Base-by-base conservation (phyloP, 2,329 filamentous ascomycete genomes). In the Calonectria hongkongensis region DNA sequence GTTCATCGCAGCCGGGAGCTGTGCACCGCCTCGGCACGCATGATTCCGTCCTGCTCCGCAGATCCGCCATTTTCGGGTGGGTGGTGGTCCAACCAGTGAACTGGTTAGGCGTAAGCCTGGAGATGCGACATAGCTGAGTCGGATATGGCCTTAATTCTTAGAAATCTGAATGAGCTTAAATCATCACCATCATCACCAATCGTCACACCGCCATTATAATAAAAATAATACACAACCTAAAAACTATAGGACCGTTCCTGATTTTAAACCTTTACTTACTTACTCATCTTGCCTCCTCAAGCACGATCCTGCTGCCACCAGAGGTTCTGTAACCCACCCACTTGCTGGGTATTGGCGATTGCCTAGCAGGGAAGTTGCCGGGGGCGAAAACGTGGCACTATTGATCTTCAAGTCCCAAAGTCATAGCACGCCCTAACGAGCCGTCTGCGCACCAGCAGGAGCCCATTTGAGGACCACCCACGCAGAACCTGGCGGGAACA, bases 11-110 rank as follows among this genome's bases (percentile, higher is more conserved):
- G 25, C 28, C 13, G 4, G 27, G 16, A 28, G 50, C 6, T 47
- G 27, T n/a, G 64, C 64, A 66, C 64, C 45, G 64, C 64, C 64
- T 33, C 50, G 47, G 64, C 54, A 45, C 9, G n/a, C 64, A 15
- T 54, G 36, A 25, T 30, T 47, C 58, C 27, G 16, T 63, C 10
- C 58, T n/a, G 45, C 16, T 15, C 39, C 6, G 7, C 41, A 8
- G 39, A 2, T 21, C 6, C 39, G 33, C 21, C n/a, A 41, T 39
- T 60, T 51, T 51, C 48, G 13, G 21, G 33, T 27, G 33, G 54
- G 54, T 60, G n/a, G n/a, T 21, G 28, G 50, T 9, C 41, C n/a
- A 25, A 25, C n/a, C 33, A 60, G 16, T 60, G 33, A 41, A 39
- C 27, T 12, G n/a, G 4, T 25, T n/a, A 16, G 27, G 36, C 25